Evolutionary conservation across 805 yeast genomes (phyloP).

Genomic region (Sugiyamaella chiloensis): DNA sequence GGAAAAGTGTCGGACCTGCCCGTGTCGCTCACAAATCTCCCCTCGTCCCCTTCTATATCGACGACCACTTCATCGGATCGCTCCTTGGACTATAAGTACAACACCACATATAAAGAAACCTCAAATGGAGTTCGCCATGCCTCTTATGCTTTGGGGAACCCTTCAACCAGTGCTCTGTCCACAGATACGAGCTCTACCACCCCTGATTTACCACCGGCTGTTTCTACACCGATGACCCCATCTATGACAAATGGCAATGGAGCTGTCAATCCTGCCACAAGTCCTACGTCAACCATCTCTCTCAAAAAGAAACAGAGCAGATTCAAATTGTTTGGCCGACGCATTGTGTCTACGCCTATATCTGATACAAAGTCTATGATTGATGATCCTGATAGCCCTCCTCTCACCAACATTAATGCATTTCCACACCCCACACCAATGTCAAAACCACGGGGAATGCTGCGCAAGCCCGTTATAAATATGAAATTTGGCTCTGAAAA

Average conservation of each 20-base stretch:
- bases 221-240: neutral
- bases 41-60: slow-evolving; percentile 22
- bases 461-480: slow-evolving; percentile 13
- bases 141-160: neutral
- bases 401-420: slow-evolving; percentile 4
- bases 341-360: slow-evolving; percentile 7
- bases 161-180: slow-evolving; percentile 1
- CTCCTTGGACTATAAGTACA: slow-evolving; percentile 1
- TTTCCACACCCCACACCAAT: neutral
- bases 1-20: slow-evolving; percentile 24
- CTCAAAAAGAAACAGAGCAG: slow-evolving; percentile 22
- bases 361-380: slow-evolving; percentile 2
- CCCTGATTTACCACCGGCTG: neutral
- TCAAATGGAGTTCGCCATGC: slow-evolving; percentile 1
- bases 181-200: neutral
- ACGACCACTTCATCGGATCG: slow-evolving; percentile 16
- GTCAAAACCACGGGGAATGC: neutral
- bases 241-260: neutral
- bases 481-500: slow-evolving; percentile 20
- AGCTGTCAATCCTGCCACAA: neutral
- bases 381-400: neutral
- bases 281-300: neutral
- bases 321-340: slow-evolving; percentile 24
- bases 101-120: neutral
- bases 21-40: neutral